Conservation (phyloP, 176 grass and related monocot species). For the Elymus sibiricus region DNA sequence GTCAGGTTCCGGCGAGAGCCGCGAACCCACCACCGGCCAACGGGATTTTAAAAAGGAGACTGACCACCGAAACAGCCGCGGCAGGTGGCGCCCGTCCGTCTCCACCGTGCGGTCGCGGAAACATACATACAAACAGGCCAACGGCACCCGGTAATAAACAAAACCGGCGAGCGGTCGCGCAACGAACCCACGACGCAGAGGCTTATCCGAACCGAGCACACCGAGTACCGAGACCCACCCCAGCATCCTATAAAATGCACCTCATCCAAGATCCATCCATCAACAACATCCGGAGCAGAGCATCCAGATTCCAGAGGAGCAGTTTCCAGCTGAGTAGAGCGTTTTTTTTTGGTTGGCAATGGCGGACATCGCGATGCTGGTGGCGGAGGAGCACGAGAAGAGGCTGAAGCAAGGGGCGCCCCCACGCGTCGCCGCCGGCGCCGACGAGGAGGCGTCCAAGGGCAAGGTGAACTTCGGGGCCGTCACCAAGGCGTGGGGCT, state of each 20-base stretch:
- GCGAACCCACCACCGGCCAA: constrained; percentile 17
- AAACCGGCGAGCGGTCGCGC: background rate
- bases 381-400: constrained; percentile 79
- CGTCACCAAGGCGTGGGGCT: constrained; percentile 37
- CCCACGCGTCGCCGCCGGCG: background rate
- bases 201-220: background rate
- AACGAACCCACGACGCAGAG: background rate
- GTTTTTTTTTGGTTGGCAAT: background rate
- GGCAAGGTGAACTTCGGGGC: constrained; percentile 30
- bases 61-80: constrained; percentile 1
- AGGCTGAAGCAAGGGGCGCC: constrained; percentile 22
- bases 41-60: constrained; percentile 16
- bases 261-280: background rate
- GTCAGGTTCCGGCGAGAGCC: background rate
- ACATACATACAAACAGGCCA: background rate
- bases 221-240: background rate
- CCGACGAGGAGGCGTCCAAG: constrained; percentile 10
- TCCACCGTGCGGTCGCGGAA: background rate
- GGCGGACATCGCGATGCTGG: constrained; percentile 76
- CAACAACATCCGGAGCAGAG: background rate
- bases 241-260: constrained; percentile 22
- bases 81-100: background rate
- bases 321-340: background rate
- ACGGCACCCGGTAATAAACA: background rate
- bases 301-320: background rate